A percentile compares a stretch with the other conserved stretches of the same genome.
Conservation (phyloP, 306 rosid genomes). For the Pyrus betulifolia region DNA sequence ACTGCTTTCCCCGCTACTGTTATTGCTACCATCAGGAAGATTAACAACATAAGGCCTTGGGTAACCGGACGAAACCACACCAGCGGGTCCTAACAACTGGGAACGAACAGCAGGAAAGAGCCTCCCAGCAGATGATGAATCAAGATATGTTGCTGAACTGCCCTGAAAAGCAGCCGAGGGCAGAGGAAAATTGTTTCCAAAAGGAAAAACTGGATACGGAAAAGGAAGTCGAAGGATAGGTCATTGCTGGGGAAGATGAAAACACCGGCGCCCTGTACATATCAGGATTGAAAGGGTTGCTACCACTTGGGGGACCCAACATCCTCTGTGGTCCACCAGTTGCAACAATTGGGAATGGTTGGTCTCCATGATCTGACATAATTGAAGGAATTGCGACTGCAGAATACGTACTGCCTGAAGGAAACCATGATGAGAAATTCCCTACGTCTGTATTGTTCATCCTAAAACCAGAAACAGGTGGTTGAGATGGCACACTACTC, state of each 20-base stretch:
- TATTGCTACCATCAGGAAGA: slow-evolving; percentile 45
- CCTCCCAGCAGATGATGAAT: slow-evolving; percentile 55
- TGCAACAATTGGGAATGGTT: slow-evolving; percentile 48
- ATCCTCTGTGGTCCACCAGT: slow-evolving; percentile 53
- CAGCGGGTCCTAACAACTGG: slow-evolving; percentile 50
- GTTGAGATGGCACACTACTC: slow-evolving; percentile 38
- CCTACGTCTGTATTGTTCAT: slow-evolving; percentile 48
- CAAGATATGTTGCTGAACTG: slow-evolving; percentile 38
- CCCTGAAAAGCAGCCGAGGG: slow-evolving; percentile 45
- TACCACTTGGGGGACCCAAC: slow-evolving; percentile 41
- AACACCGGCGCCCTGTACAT: slow-evolving; percentile 48
- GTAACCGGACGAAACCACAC: slow-evolving; percentile 45
- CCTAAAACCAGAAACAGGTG: slow-evolving; percentile 42
- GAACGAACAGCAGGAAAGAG: slow-evolving; percentile 52
- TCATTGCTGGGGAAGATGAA: slow-evolving; percentile 56
- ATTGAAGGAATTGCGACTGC: slow-evolving; percentile 55
- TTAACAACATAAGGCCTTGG: slow-evolving; percentile 53
- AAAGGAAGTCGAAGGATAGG: slow-evolving; percentile 49
- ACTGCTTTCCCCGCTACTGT: slow-evolving; percentile 37
- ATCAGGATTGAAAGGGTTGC: slow-evolving; percentile 45
- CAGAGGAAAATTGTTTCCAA: slow-evolving; percentile 50
- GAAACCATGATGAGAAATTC: slow-evolving; percentile 52
- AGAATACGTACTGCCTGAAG: slow-evolving; percentile 54
- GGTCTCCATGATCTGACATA: slow-evolving; percentile 51
- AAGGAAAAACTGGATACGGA: slow-evolving; percentile 56